Conservation (phyloP, 169 alveolate species). For the Cryptosporidium viatorum region DNA sequence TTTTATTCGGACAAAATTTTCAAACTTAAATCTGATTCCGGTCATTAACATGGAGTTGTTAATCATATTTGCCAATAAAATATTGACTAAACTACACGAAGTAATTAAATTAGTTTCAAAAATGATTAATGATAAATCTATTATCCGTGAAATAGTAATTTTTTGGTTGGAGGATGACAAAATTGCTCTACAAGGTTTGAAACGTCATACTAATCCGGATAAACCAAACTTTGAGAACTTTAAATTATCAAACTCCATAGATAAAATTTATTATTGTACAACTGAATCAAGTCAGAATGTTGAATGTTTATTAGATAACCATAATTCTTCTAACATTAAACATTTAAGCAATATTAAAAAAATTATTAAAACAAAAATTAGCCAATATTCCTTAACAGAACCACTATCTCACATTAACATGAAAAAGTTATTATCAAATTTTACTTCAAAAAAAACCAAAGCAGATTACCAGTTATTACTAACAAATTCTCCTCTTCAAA, state of each 20-base stretch:
- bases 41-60: background rate
- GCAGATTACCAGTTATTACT: background rate
- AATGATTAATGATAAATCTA: background rate
- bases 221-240: background rate
- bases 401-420: background rate
- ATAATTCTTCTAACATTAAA: background rate
- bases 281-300: background rate
- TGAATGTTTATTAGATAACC: background rate
- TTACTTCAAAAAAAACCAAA: background rate
- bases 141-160: background rate
- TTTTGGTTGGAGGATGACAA: background rate
- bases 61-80: background rate
- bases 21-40: background rate
- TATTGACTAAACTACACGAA: background rate
- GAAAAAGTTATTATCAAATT: background rate
- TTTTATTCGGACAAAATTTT: background rate
- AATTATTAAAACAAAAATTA: background rate
- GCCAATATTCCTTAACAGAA: background rate
- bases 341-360: background rate
- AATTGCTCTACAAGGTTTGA: background rate
- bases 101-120: background rate
- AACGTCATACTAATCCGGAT: background rate
- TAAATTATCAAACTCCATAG: background rate
- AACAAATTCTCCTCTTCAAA: background rate
- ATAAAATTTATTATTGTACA: background rate